These are phyloP conservation scores for Gossypium rotundifolium DNA, from an alignment of 345 rosid genomes.

Conservation along the genomic window DNA sequence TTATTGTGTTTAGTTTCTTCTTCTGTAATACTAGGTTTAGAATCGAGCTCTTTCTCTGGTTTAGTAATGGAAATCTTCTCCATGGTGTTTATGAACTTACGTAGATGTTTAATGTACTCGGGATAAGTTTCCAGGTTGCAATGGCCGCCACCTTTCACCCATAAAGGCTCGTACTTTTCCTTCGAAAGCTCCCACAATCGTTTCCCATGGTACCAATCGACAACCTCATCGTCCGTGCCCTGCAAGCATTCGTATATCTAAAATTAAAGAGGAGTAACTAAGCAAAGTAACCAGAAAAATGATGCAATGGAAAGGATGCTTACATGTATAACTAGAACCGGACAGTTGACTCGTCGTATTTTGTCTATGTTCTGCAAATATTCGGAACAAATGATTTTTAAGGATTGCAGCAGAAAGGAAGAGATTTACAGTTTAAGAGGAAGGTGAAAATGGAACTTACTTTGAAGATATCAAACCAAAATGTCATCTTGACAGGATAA, in stretches of 20 bases:
- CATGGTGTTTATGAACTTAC: slow-evolving; percentile 78
- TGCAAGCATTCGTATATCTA: slow-evolving; percentile 24
- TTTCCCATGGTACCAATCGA: slow-evolving; percentile 83
- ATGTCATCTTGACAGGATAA: slow-evolving; percentile 89
- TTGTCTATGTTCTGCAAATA: slow-evolving; percentile 88
- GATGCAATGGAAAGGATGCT: slow-evolving; percentile 19
- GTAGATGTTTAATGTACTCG: slow-evolving; percentile 78
- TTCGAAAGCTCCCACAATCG: slow-evolving; percentile 87
- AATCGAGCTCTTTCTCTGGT: slow-evolving; percentile 35
- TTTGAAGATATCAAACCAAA: slow-evolving; percentile 91
- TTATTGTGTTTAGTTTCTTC: slow-evolving; percentile 40
- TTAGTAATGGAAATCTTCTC: slow-evolving; percentile 67
- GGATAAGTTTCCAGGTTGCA: slow-evolving; percentile 96
- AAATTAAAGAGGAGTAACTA: not conserved
- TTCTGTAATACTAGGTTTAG: slow-evolving; percentile 54
- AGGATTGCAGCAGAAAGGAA: not conserved
- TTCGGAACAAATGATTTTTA: slow-evolving; percentile 3
- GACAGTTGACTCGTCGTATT: slow-evolving; percentile 78
- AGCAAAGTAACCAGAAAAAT: not conserved
- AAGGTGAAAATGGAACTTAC: slow-evolving; percentile 29
- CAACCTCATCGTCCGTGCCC: slow-evolving; percentile 93
- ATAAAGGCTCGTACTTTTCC: slow-evolving; percentile 85
- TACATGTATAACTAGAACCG: slow-evolving; percentile 95
- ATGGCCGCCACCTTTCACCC: slow-evolving; percentile 99
- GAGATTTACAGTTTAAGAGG: too few species aligned